These are phyloP conservation scores for Tolypocladium sp. DNA, from an alignment of 2,329 filamentous ascomycete species.

Conservation along the genomic window DNA sequence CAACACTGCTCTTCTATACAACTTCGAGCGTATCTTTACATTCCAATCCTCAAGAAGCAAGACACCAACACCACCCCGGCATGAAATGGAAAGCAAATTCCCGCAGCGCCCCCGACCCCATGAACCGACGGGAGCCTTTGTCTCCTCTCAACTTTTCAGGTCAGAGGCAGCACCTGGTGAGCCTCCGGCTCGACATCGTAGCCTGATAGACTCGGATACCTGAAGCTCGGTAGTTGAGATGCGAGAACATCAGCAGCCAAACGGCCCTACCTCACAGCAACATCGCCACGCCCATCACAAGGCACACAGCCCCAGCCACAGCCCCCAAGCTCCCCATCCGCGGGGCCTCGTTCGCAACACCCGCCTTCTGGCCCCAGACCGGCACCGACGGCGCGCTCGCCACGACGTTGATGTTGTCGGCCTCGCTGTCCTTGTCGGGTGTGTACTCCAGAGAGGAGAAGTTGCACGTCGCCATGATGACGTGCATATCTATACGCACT, in stretches of 20 bases:
- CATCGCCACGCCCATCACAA: neutral
- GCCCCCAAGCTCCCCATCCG: neutral
- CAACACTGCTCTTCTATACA: no score
- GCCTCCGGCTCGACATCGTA: neutral
- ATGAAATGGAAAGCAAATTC: no score
- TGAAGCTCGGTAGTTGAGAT: neutral
- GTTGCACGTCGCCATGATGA: constrained; percentile 25
- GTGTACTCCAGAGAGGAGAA: constrained; percentile 20
- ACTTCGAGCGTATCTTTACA: no score
- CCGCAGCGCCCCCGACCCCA: no score
- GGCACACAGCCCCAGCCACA: neutral
- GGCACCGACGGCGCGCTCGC: constrained; percentile 16
- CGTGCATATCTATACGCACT: constrained; percentile 22
- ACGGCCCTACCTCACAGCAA: constrained; percentile 1
- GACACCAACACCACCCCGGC: no score
- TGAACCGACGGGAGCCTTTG: no score
- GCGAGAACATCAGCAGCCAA: neutral
- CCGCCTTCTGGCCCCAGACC: constrained; percentile 4
- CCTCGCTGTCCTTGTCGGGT: constrained; percentile 18
- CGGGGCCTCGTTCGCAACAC: neutral
- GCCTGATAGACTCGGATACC: neutral
- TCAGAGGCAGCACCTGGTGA: neutral
- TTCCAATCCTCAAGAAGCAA: no score
- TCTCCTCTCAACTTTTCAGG: no score
- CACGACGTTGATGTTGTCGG: constrained; percentile 22